Conservation (phyloP, 202 grass and related monocot genomes). For the Schoenoplectus tabernaemontani region DNA sequence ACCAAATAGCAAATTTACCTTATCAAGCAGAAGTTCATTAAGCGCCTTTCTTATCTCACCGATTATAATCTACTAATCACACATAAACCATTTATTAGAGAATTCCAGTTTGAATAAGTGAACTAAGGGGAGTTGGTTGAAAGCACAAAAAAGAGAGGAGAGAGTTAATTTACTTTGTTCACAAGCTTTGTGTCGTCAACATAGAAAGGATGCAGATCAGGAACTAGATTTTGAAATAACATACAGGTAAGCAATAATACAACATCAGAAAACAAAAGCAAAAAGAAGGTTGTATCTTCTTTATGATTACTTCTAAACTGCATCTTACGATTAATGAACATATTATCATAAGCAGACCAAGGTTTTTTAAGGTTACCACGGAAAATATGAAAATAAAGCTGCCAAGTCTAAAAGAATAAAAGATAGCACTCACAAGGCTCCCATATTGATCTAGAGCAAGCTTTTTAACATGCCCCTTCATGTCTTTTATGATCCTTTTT, state of each 20-base stretch:
- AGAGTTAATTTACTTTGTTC: constrained; percentile 51
- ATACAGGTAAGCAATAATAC: constrained; percentile 26
- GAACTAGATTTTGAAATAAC: constrained; percentile 38
- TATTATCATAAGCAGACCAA: neutral
- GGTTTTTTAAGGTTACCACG: neutral
- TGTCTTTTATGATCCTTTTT: constrained; percentile 85
- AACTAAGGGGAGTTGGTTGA: neutral
- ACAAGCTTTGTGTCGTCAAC: constrained; percentile 96
- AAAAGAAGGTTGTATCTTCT: neutral
- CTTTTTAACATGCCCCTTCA: constrained; percentile 77
- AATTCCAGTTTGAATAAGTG: neutral
- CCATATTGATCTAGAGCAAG: constrained; percentile 83
- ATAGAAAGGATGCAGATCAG: constrained; percentile 60
- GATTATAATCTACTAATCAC: constrained; percentile 52
- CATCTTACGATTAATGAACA: neutral
- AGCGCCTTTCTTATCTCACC: constrained; percentile 51
- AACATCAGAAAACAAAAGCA: neutral
- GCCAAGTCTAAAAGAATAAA: neutral
- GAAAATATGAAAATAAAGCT: neutral
- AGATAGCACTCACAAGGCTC: constrained; percentile 61
- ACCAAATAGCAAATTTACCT: constrained; percentile 37
- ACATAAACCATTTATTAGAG: constrained; percentile 24
- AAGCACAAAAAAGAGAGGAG: neutral
- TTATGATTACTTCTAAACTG: neutral
- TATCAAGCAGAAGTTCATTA: constrained; percentile 65